phyloP scores from a whole-genome alignment of 495 filamentous ascomycete genomes.

The Hypoxylon cercidicola region DNA sequence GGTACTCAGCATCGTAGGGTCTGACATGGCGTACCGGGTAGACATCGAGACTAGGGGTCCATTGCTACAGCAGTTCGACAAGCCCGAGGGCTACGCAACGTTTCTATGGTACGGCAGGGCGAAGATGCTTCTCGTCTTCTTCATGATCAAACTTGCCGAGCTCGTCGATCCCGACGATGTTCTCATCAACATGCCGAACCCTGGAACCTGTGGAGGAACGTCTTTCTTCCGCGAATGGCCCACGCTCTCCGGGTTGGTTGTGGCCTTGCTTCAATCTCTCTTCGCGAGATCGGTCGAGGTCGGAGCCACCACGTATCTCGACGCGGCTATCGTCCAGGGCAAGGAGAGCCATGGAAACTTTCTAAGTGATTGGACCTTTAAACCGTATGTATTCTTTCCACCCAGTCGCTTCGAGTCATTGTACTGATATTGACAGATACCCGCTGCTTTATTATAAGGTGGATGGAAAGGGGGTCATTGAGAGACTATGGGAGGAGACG shows the following conservation, averaged over 20 bases:
- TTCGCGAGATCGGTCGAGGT: constrained; percentile 2
- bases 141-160: constrained; percentile 49
- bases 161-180: constrained; percentile 50
- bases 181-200: constrained; percentile 54
- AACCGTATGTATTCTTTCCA: too few species aligned
- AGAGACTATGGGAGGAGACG: too few species aligned
- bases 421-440: too few species aligned
- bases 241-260: neutral
- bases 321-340: too few species aligned
- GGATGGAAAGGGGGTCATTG: too few species aligned
- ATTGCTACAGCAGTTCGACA: constrained; percentile 44
- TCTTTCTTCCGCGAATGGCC: neutral
- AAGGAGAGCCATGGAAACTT: too few species aligned
- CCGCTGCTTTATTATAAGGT: too few species aligned
- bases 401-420: too few species aligned
- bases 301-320: too few species aligned
- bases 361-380: too few species aligned
- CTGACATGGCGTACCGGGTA: constrained; percentile 40
- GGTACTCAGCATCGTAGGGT: constrained; percentile 50
- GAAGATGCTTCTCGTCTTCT: constrained; percentile 52
- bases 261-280: neutral
- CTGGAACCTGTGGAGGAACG: constrained; percentile 52
- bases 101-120: constrained; percentile 45
- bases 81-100: constrained; percentile 25
- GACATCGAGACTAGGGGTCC: constrained; percentile 41